Percentiles rank a stretch among this genome's conserved stretches.
These are phyloP conservation scores for Dictyostelium citrinum DNA, from an alignment of 78 protist species.

Conservation along the genomic window DNA sequence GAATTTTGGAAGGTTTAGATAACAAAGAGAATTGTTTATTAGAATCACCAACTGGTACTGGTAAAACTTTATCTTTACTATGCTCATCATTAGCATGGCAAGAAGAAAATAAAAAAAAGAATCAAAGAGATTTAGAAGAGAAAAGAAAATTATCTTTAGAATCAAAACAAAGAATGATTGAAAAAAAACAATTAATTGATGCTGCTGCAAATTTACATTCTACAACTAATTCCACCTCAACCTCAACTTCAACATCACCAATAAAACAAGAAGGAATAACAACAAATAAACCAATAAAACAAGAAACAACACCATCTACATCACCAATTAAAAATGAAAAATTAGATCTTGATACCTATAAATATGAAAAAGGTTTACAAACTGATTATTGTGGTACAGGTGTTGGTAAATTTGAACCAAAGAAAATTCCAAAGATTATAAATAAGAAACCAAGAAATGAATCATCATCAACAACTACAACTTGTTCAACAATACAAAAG, in stretches of 20 bases:
- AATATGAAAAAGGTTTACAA: conserved; percentile 23
- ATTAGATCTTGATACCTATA: background rate
- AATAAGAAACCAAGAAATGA: background rate
- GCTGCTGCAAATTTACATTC: background rate
- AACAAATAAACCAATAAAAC: background rate
- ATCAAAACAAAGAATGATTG: background rate
- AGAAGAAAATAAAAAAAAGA: background rate
- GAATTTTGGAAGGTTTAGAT: conserved; percentile 14
- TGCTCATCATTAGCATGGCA: conserved; percentile 94
- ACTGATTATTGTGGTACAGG: background rate
- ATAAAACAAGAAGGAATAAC: background rate
- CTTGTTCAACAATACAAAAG: background rate
- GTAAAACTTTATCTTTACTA: conserved; percentile 97
- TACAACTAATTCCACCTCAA: background rate
- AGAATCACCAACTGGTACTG: conserved; percentile 93
- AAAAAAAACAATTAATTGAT: background rate
- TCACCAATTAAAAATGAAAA: background rate
- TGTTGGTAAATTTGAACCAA: background rate
- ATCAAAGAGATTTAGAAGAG: background rate
- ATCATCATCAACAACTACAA: background rate
- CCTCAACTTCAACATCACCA: background rate
- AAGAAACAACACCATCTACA: background rate
- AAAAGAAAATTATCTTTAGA: background rate
- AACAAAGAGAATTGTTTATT: conserved; percentile 34
- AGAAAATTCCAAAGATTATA: background rate